phyloP scores from a whole-genome alignment of 345 rosid genomes.

The Moricandia moricandioides region DNA sequence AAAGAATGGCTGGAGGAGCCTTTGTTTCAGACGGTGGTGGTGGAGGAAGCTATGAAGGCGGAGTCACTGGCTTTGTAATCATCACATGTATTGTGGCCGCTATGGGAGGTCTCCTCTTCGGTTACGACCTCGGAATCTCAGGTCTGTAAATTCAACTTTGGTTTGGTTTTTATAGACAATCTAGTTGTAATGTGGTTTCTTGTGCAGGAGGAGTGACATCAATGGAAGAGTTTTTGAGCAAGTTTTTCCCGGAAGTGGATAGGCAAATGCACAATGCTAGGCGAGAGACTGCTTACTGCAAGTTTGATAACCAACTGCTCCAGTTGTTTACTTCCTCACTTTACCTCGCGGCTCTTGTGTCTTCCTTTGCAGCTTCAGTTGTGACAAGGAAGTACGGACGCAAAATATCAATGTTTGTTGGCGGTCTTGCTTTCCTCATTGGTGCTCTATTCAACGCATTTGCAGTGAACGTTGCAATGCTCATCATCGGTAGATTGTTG shows the following conservation, averaged over 20 bases:
- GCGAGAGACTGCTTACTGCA: constrained; percentile 50
- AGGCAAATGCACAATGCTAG: constrained; percentile 13
- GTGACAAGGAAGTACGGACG: constrained; percentile 51
- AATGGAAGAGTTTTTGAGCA: constrained; percentile 46
- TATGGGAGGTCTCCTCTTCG: constrained; percentile 59
- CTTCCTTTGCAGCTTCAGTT: constrained; percentile 51
- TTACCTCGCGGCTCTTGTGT: constrained; percentile 45
- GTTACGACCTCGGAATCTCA: constrained; percentile 60
- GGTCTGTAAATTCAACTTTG: constrained; percentile 11
- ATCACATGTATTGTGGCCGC: constrained; percentile 53
- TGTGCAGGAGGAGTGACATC: constrained; percentile 53
- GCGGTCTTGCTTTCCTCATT: constrained; percentile 46
- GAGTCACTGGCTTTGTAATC: constrained; percentile 47
- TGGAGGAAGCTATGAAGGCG: constrained; percentile 41
- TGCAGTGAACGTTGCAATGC: constrained; percentile 43
- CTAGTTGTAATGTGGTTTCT: background rate
- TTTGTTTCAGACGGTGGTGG: constrained; percentile 35
- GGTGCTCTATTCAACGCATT: constrained; percentile 48
- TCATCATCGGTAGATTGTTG: constrained; percentile 52
- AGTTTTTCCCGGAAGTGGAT: constrained; percentile 50
- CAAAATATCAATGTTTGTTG: constrained; percentile 50
- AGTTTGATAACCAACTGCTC: constrained; percentile 47
- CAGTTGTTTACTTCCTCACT: constrained; percentile 54
- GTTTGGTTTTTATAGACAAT: no score
- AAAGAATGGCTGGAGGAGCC: constrained; percentile 54